These are phyloP conservation scores for Haplosporangium sp. DNA, from an alignment of 371 early-diverging fungal genomes.

Conservation along the genomic window DNA sequence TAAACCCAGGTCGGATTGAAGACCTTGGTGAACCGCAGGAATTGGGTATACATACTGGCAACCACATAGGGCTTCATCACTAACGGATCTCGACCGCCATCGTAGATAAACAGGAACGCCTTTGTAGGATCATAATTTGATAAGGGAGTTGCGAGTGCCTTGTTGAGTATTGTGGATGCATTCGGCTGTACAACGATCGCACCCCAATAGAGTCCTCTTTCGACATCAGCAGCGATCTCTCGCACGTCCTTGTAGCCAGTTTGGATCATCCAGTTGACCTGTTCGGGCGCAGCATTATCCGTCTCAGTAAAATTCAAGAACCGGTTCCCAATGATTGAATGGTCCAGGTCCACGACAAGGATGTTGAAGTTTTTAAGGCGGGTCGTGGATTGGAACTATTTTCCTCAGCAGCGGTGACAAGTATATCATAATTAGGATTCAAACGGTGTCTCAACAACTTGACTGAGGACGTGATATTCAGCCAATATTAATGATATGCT, in stretches of 20 bases:
- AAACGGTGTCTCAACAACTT: background rate
- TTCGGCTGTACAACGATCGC: constrained; percentile 29
- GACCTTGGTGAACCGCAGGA: constrained; percentile 22
- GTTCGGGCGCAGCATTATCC: constrained; percentile 9
- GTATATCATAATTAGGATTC: background rate
- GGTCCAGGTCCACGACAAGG: constrained; percentile 46
- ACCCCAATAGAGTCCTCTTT: constrained; percentile 38
- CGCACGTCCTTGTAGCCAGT: constrained; percentile 18
- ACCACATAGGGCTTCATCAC: constrained; percentile 25
- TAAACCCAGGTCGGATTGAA: constrained; percentile 32
- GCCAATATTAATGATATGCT: background rate
- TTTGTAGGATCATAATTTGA: constrained; percentile 27
- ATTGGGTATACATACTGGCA: constrained; percentile 33
- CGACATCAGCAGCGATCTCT: constrained; percentile 28
- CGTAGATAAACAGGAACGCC: constrained; percentile 38
- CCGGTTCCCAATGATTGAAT: constrained; percentile 36
- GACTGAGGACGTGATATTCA: no score
- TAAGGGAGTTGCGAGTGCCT: constrained; percentile 23
- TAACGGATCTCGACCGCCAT: constrained; percentile 33
- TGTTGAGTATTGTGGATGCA: constrained; percentile 29
- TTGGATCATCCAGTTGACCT: constrained; percentile 40
- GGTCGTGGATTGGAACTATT: constrained; percentile 14
- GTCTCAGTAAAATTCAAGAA: constrained; percentile 40
- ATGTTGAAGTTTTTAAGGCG: constrained; percentile 34
- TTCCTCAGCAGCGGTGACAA: background rate